Evolutionary conservation across 2,329 filamentous ascomycete species (phyloP), one percentile per base, ranked within the genome.

Genomic region (Emergomyces pasteurianus): DNA sequence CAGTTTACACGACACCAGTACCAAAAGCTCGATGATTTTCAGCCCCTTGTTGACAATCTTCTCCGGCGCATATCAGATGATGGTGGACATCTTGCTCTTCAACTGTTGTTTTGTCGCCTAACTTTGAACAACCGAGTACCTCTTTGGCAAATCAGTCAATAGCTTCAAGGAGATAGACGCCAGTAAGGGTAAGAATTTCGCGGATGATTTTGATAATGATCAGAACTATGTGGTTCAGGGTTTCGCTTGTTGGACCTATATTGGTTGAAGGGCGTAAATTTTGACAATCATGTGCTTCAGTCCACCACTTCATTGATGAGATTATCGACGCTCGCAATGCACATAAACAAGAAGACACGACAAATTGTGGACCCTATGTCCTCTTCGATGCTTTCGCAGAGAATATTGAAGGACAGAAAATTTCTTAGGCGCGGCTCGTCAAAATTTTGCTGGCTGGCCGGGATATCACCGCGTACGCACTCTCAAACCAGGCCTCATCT

Each of bases 1-100:
- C 87, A 91, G 70, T 92, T 94, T 73, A 83, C 89, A 70, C 86
- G 86, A 69, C 87, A 91, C 70, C 85, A 89, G n/a, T 81, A 94
- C 26, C 86, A 85, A 63, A 88, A 92, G 71, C 75, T 94, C 62
- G 80, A 88, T 60, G 86, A 85, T 63, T 91, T 94, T 69, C 89
- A 94, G 74, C 78, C 79, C 34, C 88, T 92, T 68, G 79, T 89
- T 26, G 79, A 87, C 68, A 81, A 82, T 0, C 76, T 94, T 12
- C 83, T 91, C 67, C 75, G 78, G 12, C 79, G 86, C 65, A 82
- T 94, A 63, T 78, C 79, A 26, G 81, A 82, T 57, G 78, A 80
- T 5, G 83, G 81, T 0, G 1, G 64, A 38, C 14, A 53, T 12
- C 46, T 67, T 42, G 61, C 64, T 34, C 50, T 66, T 14, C 60